phyloP scores from a whole-genome alignment of 2,329 filamentous ascomycete species.

The Fusarium nematophilum region DNA sequence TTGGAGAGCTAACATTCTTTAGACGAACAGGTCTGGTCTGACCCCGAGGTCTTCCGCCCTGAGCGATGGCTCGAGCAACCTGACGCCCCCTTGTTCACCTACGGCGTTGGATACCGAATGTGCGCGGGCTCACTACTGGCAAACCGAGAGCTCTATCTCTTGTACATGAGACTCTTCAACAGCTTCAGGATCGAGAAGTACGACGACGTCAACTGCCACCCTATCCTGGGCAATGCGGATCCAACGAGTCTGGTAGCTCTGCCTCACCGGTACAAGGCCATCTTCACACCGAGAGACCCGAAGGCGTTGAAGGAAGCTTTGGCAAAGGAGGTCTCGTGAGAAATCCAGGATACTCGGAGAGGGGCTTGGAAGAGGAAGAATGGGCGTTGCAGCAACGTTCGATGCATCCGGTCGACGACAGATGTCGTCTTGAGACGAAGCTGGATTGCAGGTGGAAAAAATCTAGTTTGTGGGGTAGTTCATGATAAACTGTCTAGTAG shows the following conservation, averaged over 20 bases:
- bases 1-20: neutral
- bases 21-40: constrained; percentile 46
- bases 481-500: too few relatives aligned
- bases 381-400: too few relatives aligned
- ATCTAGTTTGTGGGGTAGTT: too few relatives aligned
- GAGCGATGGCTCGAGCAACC: constrained; percentile 69
- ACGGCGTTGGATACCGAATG: constrained; percentile 75
- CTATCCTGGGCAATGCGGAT: constrained; percentile 68
- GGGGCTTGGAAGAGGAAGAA: too few relatives aligned
- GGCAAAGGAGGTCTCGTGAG: neutral
- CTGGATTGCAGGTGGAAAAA: too few relatives aligned
- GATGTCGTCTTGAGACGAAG: too few relatives aligned
- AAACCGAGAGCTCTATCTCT: constrained; percentile 73
- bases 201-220: constrained; percentile 67
- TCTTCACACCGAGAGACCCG: constrained; percentile 63
- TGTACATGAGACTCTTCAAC: constrained; percentile 71
- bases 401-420: too few relatives aligned
- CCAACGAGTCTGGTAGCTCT: constrained; percentile 72
- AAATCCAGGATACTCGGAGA: too few relatives aligned
- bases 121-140: constrained; percentile 68
- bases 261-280: constrained; percentile 67
- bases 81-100: constrained; percentile 73
- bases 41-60: constrained; percentile 66
- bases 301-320: constrained; percentile 33
- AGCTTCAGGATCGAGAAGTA: constrained; percentile 68